Evolutionary conservation across 2,329 filamentous ascomycete species (phyloP).

Genomic region (Colletotrichum gloeosporioides): DNA sequence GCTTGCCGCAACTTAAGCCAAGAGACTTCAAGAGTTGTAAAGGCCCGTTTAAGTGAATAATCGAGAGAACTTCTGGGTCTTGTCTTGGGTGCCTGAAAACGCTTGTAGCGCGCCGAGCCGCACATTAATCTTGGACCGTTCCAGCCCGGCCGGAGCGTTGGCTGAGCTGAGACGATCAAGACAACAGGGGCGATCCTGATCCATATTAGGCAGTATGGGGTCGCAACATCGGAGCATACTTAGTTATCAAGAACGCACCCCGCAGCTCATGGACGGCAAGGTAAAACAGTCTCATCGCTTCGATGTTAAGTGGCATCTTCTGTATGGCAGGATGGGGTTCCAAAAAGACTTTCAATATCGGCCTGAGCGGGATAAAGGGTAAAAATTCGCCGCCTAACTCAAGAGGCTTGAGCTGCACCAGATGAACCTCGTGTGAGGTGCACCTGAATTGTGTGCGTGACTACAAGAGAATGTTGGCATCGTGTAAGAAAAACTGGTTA

Average conservation of each 20-base stretch:
- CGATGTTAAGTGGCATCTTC: rapidly evolving
- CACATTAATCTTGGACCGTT: background rate
- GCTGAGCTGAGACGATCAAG: background rate
- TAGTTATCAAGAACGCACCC: background rate
- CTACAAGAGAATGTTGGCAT: no score
- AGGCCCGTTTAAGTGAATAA: background rate
- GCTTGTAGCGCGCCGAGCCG: background rate
- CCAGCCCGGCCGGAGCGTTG: rapidly evolving
- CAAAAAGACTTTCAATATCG: constrained; percentile 41
- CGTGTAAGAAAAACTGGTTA: no score
- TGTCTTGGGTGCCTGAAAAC: background rate
- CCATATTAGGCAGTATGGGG: background rate
- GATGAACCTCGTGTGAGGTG: constrained; percentile 30
- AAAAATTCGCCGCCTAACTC: constrained; percentile 50
- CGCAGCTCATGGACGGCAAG: rapidly evolving
- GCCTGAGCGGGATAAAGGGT: constrained; percentile 37
- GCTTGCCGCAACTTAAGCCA: background rate
- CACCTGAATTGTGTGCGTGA: no score
- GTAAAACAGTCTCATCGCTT: background rate
- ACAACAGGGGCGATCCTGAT: background rate
- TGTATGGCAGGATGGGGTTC: rapidly evolving
- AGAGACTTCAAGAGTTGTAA: background rate
- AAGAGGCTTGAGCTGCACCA: constrained; percentile 51
- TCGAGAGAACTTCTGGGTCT: background rate
- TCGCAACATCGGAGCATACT: background rate